phyloP scores from a whole-genome alignment of 805 yeast species.

The Saccharomyces eubayanus region DNA sequence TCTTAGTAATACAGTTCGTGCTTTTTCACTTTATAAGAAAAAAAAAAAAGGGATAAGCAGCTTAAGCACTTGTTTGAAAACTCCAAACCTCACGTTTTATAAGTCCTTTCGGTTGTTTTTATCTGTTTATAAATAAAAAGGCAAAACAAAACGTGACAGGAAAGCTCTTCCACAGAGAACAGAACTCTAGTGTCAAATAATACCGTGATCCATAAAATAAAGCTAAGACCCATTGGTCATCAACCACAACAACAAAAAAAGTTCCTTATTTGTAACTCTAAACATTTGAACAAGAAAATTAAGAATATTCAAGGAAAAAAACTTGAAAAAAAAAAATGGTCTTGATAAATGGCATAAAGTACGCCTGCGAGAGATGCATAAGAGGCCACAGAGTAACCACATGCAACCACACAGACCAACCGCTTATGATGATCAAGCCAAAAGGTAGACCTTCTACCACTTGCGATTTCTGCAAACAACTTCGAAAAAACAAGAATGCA shows the following conservation, averaged over 20 bases:
- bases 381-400: conserved; percentile 94
- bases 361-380: conserved; percentile 93
- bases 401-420: conserved; percentile 87
- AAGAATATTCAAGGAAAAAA: background rate
- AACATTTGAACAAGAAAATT: conserved; percentile 1
- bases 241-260: background rate
- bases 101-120: background rate
- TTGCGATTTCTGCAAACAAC: conserved; percentile 76
- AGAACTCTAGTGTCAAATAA: background rate
- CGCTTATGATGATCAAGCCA: conserved; percentile 86
- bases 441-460: conserved; percentile 95
- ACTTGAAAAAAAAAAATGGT: conserved; percentile 49
- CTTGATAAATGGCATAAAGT: conserved; percentile 81
- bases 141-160: background rate
- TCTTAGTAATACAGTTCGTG: background rate
- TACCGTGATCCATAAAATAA: background rate
- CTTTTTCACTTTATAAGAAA: background rate
- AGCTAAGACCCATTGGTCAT: background rate
- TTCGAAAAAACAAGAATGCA: conserved; percentile 55
- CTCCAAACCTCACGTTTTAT: background rate
- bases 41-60: background rate
- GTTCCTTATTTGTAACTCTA: background rate
- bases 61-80: background rate
- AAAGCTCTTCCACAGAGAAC: background rate
- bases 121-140: background rate